Percentiles rank a stretch among this genome's conserved stretches.
Evolutionary conservation across 2,329 filamentous ascomycete species (phyloP).

Genomic region (Didymella sp.): DNA sequence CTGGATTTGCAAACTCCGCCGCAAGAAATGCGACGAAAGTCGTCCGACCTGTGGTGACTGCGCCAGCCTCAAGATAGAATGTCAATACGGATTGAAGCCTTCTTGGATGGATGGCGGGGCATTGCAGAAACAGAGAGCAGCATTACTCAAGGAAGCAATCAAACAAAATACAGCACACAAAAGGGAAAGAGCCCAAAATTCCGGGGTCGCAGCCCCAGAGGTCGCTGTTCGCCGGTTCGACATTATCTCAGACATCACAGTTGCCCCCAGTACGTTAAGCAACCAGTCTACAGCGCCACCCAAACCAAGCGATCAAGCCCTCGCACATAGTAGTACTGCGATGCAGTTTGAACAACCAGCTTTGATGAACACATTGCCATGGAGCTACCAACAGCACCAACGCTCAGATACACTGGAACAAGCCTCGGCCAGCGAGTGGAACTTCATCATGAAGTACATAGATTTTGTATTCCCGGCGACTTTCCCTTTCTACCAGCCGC

Average conservation of each 20-base stretch:
- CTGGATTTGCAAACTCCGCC: conserved; percentile 28
- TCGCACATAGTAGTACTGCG: no score
- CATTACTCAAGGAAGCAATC: conserved; percentile 20
- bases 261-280: neutral
- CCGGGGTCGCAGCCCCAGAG: neutral
- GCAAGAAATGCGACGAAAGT: conserved; percentile 24
- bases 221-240: neutral
- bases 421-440: conserved; percentile 19
- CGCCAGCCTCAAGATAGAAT: conserved; percentile 17
- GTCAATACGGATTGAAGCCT: conserved; percentile 20
- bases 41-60: conserved; percentile 20
- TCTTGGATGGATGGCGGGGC: conserved; percentile 23
- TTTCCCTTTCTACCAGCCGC: conserved; percentile 24
- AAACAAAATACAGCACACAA: conserved; percentile 18
- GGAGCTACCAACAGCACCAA: conserved; percentile 9
- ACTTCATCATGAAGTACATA: conserved; percentile 27
- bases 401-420: conserved; percentile 8
- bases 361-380: conserved; percentile 10
- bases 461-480: conserved; percentile 24
- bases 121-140: conserved; percentile 16
- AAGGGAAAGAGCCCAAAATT: conserved; percentile 14
- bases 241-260: conserved; percentile 11
- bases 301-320: neutral
- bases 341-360: neutral
- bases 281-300: neutral